Evolutionary conservation across 768 basidiomycete species (phyloP).

Genomic region (Suillus alpinus): DNA sequence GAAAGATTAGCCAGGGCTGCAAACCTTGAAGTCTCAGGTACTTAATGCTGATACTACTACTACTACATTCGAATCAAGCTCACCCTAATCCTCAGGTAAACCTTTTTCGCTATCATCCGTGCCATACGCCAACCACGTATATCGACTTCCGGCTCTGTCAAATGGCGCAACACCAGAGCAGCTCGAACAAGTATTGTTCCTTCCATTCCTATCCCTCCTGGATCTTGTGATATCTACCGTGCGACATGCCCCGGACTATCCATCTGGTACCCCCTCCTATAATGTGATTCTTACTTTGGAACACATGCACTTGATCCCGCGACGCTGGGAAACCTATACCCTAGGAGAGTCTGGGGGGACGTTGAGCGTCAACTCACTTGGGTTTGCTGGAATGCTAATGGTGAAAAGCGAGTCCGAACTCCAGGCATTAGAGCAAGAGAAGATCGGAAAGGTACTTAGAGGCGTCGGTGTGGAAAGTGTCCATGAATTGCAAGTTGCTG

Average conservation of each 20-base stretch:
- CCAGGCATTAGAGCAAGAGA: slow-evolving; percentile 61
- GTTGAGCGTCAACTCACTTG: slow-evolving; percentile 81
- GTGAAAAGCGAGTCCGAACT: slow-evolving; percentile 81
- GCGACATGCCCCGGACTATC: slow-evolving; percentile 63
- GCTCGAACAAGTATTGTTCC: slow-evolving; percentile 51
- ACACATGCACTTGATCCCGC: slow-evolving; percentile 85
- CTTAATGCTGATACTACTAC: slow-evolving; percentile 1
- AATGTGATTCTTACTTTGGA: slow-evolving; percentile 79
- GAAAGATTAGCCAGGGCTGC: slow-evolving; percentile 63
- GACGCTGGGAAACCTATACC: slow-evolving; percentile 58
- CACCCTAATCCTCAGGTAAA: slow-evolving; percentile 44
- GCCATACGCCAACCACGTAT: slow-evolving; percentile 80
- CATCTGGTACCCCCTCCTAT: slow-evolving; percentile 68
- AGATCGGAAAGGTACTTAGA: slow-evolving; percentile 59
- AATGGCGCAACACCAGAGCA: slow-evolving; percentile 30
- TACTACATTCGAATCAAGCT: slow-evolving; percentile 2
- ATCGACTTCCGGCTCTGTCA: slow-evolving; percentile 40
- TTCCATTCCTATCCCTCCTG: slow-evolving; percentile 68
- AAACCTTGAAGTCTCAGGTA: slow-evolving; percentile 59
- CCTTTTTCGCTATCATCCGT: slow-evolving; percentile 68
- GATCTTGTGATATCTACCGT: slow-evolving; percentile 75
- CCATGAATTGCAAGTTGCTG: slow-evolving; percentile 62
- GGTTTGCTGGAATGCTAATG: slow-evolving; percentile 86
- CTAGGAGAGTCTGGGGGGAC: slow-evolving; percentile 51
- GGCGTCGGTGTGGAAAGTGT: slow-evolving; percentile 65